Evolutionary conservation across 1,284 basidiomycete species (phyloP), one percentile per base, ranked within the genome.

Genomic region (Stereum hirsutum): DNA sequence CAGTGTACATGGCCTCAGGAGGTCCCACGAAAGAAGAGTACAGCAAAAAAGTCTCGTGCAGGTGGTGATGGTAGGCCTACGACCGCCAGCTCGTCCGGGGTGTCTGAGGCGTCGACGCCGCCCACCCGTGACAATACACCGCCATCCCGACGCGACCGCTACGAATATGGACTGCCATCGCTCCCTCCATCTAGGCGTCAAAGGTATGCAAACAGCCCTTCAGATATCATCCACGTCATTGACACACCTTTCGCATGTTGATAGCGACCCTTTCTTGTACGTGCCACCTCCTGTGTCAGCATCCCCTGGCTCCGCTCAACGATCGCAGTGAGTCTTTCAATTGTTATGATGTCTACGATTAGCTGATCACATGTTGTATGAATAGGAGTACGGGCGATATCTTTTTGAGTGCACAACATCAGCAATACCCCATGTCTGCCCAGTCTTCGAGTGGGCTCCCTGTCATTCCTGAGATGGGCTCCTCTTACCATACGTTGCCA

Each of bases 1-100:
- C 50, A 89, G 85, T 89, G 87, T 58, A 85, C 79, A 37, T 89
- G 86, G 86, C 86, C 86, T 3, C 81, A 87, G 54, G 78, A 78
- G 8, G 71, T 75, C 11, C 77, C 79, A 19, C 57, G 79, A 47
- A 82, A 79, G 59, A 78, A 75, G 59, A 61, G 69, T 23, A 47
- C 66, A 0, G 54, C 66, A 1, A 65, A 66, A 49, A 72, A 53
- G 44, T n/a, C n/a, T n/a, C n/a, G 53, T 57, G 19, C 51, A 51
- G 11, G 31, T 54, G 5, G 50, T 70, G 73, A 75, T 43, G 68
- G 68, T 31, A 62, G 75, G 21, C 77, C 78, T 11, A 81, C 78
- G 2, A 81, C 81, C 14, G 75, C 78, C 8, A 73, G 72, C 19
- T 81, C 78, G 21, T 77, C 78, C 5, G 72, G 74, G 17, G 44